These are phyloP conservation scores for Thuidium tamariscinum DNA, from an alignment of 225 moss, liverwort and hornwort genomes.

Conservation along the genomic window DNA sequence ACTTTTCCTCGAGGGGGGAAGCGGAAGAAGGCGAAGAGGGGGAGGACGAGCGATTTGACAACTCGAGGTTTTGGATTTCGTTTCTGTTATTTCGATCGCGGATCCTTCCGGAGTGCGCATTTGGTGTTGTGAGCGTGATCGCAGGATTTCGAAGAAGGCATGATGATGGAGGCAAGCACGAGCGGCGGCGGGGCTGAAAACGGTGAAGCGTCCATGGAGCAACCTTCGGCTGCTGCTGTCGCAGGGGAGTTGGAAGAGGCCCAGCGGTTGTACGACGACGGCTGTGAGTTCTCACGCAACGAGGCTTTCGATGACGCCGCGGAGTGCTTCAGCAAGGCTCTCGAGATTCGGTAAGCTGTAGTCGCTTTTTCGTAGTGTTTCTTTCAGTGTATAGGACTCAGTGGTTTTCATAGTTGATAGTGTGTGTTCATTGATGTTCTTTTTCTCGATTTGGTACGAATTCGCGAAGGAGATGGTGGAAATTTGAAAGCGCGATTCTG, in stretches of 20 bases:
- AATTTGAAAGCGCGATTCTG: neutral
- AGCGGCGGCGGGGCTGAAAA: constrained; percentile 11
- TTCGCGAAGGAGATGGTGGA: neutral
- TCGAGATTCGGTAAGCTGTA: constrained; percentile 62
- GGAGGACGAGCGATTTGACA: neutral
- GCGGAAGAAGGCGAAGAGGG: neutral
- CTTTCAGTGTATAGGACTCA: neutral
- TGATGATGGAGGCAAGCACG: constrained; percentile 28
- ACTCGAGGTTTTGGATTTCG: neutral
- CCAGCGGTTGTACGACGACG: constrained; percentile 58
- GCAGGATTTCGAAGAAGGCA: neutral
- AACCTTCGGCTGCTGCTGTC: neutral
- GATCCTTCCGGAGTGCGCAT: neutral
- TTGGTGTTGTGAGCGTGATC: neutral
- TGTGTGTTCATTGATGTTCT: neutral
- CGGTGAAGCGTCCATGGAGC: neutral
- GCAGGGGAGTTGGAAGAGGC: constrained; percentile 35
- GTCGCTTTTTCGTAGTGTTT: neutral
- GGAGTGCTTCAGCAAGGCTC: constrained; percentile 74
- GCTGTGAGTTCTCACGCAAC: constrained; percentile 46
- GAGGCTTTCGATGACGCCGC: constrained; percentile 73
- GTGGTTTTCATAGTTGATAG: neutral
- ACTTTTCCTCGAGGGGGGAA: neutral
- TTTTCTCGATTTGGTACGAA: neutral
- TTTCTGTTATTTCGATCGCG: neutral